Evolutionary conservation across 2,329 filamentous ascomycete genomes (phyloP).

Genomic region (Diaporthe helianthi): DNA sequence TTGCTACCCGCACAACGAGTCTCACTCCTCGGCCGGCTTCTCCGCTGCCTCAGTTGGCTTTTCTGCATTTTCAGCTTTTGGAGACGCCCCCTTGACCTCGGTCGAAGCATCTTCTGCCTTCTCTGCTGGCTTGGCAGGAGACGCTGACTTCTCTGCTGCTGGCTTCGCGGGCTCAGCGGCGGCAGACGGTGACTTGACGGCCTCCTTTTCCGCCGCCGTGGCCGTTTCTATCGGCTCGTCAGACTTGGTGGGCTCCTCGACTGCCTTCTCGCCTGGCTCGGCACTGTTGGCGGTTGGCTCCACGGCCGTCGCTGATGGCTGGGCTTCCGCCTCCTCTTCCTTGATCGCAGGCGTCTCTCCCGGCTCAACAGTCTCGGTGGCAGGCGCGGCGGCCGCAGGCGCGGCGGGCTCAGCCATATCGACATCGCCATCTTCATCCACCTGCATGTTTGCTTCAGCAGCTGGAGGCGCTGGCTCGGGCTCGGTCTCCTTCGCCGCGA

Average conservation of each 20-base stretch:
- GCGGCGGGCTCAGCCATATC: conserved; percentile 52
- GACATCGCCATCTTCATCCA: conserved; percentile 58
- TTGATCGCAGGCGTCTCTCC: conserved; percentile 45
- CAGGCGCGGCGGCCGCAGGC: not conserved
- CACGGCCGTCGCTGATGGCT: conserved; percentile 40
- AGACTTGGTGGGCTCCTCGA: conserved; percentile 34
- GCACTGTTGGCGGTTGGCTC: conserved; percentile 39
- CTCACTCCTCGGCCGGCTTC: conserved; percentile 10
- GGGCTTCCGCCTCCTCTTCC: conserved; percentile 47
- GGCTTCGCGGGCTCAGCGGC: conserved; percentile 35
- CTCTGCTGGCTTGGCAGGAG: conserved; percentile 22
- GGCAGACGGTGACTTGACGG: conserved; percentile 6
- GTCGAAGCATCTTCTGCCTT: not conserved
- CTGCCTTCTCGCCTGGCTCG: conserved; percentile 34
- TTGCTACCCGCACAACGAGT: too few species aligned
- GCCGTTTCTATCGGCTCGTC: conserved; percentile 18
- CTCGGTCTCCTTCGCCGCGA: conserved; percentile 34
- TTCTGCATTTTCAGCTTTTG: conserved; percentile 4
- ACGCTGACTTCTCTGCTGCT: conserved; percentile 35
- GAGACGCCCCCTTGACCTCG: conserved; percentile 2
- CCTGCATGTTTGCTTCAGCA: conserved; percentile 39
- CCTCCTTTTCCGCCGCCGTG: not conserved
- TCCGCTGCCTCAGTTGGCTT: conserved; percentile 6
- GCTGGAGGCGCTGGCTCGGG: not conserved
- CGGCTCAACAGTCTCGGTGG: conserved; percentile 37